Conservation (phyloP, 1,284 basidiomycete genomes). For the Ustilago lituana region DNA sequence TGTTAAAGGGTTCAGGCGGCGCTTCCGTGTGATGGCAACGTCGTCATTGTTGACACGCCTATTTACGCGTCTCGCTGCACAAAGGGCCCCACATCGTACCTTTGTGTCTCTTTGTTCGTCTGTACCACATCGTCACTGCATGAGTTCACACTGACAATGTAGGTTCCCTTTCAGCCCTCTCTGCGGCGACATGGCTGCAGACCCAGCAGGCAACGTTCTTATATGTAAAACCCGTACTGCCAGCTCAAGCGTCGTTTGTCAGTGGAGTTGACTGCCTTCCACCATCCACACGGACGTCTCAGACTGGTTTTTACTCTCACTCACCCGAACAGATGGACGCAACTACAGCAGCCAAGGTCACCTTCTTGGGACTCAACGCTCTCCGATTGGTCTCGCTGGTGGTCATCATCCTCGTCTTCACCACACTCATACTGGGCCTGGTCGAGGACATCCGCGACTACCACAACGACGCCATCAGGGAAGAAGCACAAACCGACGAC, state of each 20-base stretch:
- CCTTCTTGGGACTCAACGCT: conserved; percentile 48
- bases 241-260: too few relatives aligned
- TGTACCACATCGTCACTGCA: neutral
- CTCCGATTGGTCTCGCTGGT: conserved; percentile 45
- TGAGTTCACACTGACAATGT: too few relatives aligned
- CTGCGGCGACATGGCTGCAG: too few relatives aligned
- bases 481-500: conserved; percentile 21
- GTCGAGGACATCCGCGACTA: conserved; percentile 37
- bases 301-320: too few relatives aligned
- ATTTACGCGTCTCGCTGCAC: conserved; percentile 10
- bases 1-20: too few relatives aligned
- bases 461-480: conserved; percentile 21
- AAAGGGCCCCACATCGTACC: conserved; percentile 21
- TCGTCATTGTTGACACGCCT: conserved; percentile 24
- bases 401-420: conserved; percentile 36
- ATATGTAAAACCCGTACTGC: too few relatives aligned
- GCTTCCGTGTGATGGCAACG: neutral
- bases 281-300: too few relatives aligned
- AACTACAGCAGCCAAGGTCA: conserved; percentile 2
- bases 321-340: conserved; percentile 12
- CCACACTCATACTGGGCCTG: conserved; percentile 41
- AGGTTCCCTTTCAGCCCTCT: too few relatives aligned
- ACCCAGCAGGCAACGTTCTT: too few relatives aligned
- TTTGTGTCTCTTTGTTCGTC: conserved; percentile 1
- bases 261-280: too few relatives aligned